Evolutionary conservation across 2,329 filamentous ascomycete genomes (phyloP), one percentile per base, ranked within the genome.

Genomic region (Lachnellula hyalina): DNA sequence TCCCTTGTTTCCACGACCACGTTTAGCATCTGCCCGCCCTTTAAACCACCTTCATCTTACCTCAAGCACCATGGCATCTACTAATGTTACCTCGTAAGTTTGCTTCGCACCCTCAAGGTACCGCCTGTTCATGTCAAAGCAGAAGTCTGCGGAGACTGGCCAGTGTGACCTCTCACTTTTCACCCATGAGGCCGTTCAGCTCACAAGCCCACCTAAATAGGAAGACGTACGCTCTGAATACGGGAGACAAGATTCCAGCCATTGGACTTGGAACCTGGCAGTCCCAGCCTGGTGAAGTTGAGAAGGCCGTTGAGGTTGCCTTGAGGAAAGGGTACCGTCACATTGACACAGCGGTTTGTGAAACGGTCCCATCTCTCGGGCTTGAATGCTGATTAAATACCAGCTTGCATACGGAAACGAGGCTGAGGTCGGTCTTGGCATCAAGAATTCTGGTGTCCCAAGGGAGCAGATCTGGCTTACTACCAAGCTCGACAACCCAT

Each of bases 211-310:
- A 34, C 21, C 17, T 47, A 41, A 54, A 58, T 55, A 71, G 69
- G 57, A 78, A 78, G 66, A 80, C 82, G 66, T 86, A 85, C 69
- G 84, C 81, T 63, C 82, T 90, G 71, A 88, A 89, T 74, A 86
- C 84, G 52, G 89, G 89, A 56, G 86, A 81, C 71, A 85, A 89
- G 74, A 94, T 94, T 58, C 87, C 87, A 54, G 84, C 85, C 63
- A 72, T 92, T 61, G 88, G 87, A 58, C 78, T 92, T 46, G 89
- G 89, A 54, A 92, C 89, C 53, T 92, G 88, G 87, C 87, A 90
- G 68, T 89, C 87, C 48, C 70, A 78, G 65, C 84, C 86, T 53
- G 72, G 69, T 62, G 80, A 89, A 71, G 86, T 90, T 53, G 77
- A 81, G 63, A 74, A 81, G 51, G 89, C 89, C 52, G 89, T 93